phyloP scores from a whole-genome alignment of 371 early-diverging fungal species.

The Haplosporangium sp. region DNA sequence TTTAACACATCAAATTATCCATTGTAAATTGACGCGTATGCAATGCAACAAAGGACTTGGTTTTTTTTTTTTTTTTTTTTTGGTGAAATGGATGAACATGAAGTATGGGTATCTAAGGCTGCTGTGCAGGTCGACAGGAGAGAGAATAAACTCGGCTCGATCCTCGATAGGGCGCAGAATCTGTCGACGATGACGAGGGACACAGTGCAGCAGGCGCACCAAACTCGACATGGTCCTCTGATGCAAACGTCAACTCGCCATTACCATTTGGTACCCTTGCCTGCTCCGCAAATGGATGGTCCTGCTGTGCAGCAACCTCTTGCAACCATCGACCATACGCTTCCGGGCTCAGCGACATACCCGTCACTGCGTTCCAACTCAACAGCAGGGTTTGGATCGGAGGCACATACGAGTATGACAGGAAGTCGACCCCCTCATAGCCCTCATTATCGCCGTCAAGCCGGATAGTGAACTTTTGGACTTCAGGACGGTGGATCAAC shows the following conservation, averaged over 20 bases:
- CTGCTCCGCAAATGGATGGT: constrained; percentile 16
- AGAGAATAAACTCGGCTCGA: background rate
- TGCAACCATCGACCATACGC: constrained; percentile 31
- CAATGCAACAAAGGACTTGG: too few relatives aligned
- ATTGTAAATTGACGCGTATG: too few relatives aligned
- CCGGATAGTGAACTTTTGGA: constrained; percentile 20
- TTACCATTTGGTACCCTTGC: constrained; percentile 9
- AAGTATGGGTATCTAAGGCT: background rate
- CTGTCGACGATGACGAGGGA: background rate
- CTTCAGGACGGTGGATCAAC: constrained; percentile 20
- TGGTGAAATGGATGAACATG: too few relatives aligned
- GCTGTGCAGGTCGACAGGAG: background rate
- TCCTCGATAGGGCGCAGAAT: background rate
- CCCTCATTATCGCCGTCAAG: constrained; percentile 7
- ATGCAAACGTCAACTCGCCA: constrained; percentile 18
- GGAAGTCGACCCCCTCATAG: background rate
- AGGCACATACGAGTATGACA: background rate
- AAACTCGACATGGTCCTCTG: constrained; percentile 7
- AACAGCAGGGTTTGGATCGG: constrained; percentile 11
- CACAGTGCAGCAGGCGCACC: constrained; percentile 1
- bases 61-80: too few relatives aligned
- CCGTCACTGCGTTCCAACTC: constrained; percentile 27
- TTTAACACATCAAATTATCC: too few relatives aligned
- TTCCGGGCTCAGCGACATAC: constrained; percentile 14
- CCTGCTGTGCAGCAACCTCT: constrained; percentile 1